A percentile compares a stretch with the other conserved stretches of the same genome.
These are phyloP conservation scores for Salix exigua DNA, from an alignment of 345 rosid genomes.

Conservation along the genomic window DNA sequence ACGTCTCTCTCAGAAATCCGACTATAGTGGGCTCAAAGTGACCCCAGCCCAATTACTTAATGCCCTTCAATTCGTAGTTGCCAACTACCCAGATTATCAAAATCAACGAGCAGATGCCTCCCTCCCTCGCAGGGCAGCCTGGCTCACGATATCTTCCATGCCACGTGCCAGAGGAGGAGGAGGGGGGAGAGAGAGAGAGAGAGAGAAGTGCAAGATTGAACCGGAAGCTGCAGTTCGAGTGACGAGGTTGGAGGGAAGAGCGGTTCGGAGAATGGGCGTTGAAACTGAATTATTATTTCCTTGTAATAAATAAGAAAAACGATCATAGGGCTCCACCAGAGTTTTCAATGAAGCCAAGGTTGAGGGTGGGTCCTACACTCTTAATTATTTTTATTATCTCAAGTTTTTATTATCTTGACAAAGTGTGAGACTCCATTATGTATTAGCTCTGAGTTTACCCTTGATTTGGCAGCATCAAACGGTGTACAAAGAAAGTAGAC, in stretches of 20 bases:
- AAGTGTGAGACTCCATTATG: not conserved
- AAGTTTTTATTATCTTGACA: not conserved
- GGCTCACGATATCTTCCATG: slow-evolving; percentile 11
- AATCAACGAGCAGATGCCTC: not conserved
- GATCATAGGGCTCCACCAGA: too few species aligned
- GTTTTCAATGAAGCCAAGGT: too few species aligned
- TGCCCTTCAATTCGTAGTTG: not conserved
- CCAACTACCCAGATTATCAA: slow-evolving; percentile 8
- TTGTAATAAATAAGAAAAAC: too few species aligned
- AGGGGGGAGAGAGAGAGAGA: not conserved
- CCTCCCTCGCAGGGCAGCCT: not conserved
- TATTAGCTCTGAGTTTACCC: not conserved
- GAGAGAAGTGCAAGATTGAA: not conserved
- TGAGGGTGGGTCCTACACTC: too few species aligned
- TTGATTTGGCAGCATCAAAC: too few species aligned
- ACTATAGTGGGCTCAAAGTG: slow-evolving; percentile 17
- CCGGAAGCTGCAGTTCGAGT: not conserved
- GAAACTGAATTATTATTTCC: too few species aligned
- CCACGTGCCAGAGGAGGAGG: not conserved
- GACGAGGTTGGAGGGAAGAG: not conserved
- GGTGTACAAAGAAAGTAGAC: not conserved
- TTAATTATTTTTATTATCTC: too few species aligned
- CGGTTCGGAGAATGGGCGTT: not conserved
- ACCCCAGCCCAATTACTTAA: slow-evolving; percentile 22
- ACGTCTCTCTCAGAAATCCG: not conserved